Evolutionary conservation across 75 land plant species (phyloP).

Genomic region (Cryptomeria japonica): DNA sequence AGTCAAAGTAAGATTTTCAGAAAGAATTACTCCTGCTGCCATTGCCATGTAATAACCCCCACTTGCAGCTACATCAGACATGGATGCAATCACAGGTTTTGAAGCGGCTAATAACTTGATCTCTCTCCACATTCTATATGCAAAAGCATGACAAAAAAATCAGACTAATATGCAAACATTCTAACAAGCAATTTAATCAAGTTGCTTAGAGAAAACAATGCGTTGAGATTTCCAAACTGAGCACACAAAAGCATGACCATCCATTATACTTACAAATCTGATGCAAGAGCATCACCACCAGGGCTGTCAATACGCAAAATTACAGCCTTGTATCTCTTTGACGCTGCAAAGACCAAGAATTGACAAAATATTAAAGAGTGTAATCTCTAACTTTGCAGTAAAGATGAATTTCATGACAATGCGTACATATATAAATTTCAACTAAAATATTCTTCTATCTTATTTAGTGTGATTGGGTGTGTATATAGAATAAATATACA

Average conservation of each 20-base stretch:
- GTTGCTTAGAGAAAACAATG: background rate
- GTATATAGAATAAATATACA: background rate
- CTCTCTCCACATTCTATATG: constrained; percentile 97
- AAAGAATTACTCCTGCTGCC: constrained; percentile 82
- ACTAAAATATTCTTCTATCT: background rate
- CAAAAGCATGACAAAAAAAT: background rate
- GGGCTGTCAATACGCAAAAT: constrained; percentile 93
- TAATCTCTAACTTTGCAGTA: background rate
- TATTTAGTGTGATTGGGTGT: background rate
- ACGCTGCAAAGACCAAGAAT: constrained; percentile 49
- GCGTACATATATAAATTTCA: background rate
- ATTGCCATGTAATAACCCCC: constrained; percentile 99
- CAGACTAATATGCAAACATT: background rate
- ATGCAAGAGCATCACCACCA: constrained; percentile 99
- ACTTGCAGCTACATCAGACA: constrained; percentile 99
- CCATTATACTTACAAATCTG: constrained; percentile 81
- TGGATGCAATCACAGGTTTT: constrained; percentile 96
- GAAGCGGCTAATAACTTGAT: constrained; percentile 75
- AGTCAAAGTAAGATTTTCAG: constrained; percentile 89
- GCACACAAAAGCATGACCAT: background rate
- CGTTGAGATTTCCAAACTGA: background rate
- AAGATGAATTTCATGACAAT: background rate
- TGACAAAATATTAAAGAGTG: background rate
- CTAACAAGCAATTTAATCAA: background rate
- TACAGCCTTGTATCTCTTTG: constrained; percentile 88